phyloP scores from a whole-genome alignment of 2,329 filamentous ascomycete genomes.

The Cyphellophora europaea region DNA sequence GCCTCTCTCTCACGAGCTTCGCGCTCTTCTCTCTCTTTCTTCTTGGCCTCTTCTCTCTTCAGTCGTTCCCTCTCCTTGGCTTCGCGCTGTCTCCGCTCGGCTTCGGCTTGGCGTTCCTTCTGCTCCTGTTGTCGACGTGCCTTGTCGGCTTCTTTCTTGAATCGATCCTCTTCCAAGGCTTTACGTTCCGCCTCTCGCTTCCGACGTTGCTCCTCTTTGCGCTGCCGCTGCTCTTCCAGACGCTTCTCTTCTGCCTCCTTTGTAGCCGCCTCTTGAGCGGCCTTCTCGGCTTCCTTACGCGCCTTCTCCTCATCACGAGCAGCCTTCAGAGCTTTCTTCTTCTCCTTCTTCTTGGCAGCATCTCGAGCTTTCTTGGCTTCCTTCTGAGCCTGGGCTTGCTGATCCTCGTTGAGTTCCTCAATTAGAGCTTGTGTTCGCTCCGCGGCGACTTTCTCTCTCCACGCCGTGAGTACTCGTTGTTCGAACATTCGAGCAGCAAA shows the following conservation, averaged over 20 bases:
- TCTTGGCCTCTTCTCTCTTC: constrained; percentile 59
- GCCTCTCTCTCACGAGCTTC: constrained; percentile 62
- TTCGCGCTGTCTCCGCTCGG: constrained; percentile 74
- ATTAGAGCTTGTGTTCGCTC: constrained; percentile 86
- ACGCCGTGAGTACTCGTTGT: constrained; percentile 91
- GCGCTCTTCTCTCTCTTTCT: constrained; percentile 61
- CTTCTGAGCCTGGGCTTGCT: constrained; percentile 62
- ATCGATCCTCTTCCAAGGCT: constrained; percentile 78
- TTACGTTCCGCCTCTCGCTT: constrained; percentile 87
- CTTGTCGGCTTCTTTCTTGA: constrained; percentile 77
- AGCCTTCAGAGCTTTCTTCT: constrained; percentile 80
- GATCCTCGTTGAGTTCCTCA: constrained; percentile 83
- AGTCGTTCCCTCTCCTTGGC: constrained; percentile 75
- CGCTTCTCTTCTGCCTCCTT: constrained; percentile 69
- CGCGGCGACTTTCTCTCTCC: constrained; percentile 89
- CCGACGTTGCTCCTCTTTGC: constrained; percentile 80
- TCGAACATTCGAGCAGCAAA: constrained; percentile 99
- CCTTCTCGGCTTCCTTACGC: constrained; percentile 77
- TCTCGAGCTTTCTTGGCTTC: constrained; percentile 91
- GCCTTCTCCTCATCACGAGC: constrained; percentile 85
- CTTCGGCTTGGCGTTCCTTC: constrained; percentile 73
- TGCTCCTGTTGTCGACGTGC: constrained; percentile 72
- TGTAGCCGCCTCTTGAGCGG: constrained; percentile 70
- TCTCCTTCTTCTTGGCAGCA: constrained; percentile 91
- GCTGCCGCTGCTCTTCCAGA: constrained; percentile 68